Percentiles rank a stretch among this genome's conserved stretches.
Conservation (phyloP, 805 yeast genomes). For the Metschnikowia similis region DNA sequence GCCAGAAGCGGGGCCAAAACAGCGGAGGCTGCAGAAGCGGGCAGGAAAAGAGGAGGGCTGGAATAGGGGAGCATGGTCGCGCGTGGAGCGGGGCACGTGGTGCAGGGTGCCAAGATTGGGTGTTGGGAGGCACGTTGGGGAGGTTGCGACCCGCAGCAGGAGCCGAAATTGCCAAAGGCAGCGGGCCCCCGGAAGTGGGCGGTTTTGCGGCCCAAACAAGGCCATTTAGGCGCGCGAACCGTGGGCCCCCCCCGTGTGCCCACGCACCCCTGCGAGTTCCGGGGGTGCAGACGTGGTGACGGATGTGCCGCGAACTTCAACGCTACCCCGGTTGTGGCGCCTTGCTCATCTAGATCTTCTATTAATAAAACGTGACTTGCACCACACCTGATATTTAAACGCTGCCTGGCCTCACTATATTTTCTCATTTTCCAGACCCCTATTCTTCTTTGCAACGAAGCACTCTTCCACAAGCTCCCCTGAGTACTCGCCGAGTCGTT, state of each 20-base stretch:
- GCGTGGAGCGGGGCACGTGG: background rate
- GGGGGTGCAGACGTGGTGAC: conserved; percentile 6
- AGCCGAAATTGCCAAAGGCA: background rate
- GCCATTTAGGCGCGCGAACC: background rate
- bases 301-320: background rate
- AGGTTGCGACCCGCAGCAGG: background rate
- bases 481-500: too few species aligned
- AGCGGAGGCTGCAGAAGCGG: too few species aligned
- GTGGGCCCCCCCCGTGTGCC: background rate
- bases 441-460: background rate
- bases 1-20: too few species aligned
- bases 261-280: conserved; percentile 3
- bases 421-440: background rate
- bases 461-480: too few species aligned
- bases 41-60: background rate
- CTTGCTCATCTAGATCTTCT: conserved; percentile 16
- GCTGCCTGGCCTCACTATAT: background rate
- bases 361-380: conserved; percentile 15
- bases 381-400: conserved; percentile 7
- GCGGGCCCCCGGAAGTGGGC: conserved; percentile 3
- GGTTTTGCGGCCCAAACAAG: background rate
- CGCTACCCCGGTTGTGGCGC: conserved; percentile 3
- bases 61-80: background rate
- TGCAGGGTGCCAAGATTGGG: background rate
- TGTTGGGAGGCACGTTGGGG: background rate